Percentiles rank a stretch among this genome's conserved stretches.
phyloP scores from a whole-genome alignment of 2,329 filamentous ascomycete species.

The Sarocladiaceae sp. region DNA sequence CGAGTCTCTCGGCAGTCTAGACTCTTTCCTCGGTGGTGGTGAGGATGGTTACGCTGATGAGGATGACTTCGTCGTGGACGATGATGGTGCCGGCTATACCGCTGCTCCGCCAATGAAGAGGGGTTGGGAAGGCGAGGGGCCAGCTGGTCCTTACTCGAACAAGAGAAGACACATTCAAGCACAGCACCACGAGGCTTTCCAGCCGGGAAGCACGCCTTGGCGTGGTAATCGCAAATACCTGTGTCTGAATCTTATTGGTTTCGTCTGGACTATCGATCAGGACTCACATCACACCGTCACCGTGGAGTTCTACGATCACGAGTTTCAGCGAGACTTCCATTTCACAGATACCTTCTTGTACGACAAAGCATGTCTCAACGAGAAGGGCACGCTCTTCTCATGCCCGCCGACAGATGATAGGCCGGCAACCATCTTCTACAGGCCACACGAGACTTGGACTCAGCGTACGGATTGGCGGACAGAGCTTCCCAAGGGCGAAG shows the following conservation, averaged over 20 bases:
- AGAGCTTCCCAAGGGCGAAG: slow-evolving; percentile 80
- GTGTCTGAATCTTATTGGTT: slow-evolving; percentile 87
- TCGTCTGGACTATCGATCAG: slow-evolving; percentile 96
- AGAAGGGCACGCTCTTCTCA: slow-evolving; percentile 81
- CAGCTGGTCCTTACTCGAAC: slow-evolving; percentile 34
- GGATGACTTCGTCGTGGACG: slow-evolving; percentile 88
- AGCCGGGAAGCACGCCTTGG: slow-evolving; percentile 95
- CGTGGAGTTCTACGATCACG: slow-evolving; percentile 95
- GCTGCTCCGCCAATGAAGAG: slow-evolving; percentile 50
- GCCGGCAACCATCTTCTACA: slow-evolving; percentile 86
- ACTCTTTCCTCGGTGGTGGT: slow-evolving; percentile 64
- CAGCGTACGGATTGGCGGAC: slow-evolving; percentile 86
- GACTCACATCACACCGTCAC: slow-evolving; percentile 91
- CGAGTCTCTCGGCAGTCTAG: slow-evolving; percentile 71
- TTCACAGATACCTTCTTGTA: slow-evolving; percentile 96
- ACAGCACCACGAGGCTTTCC: slow-evolving; percentile 77
- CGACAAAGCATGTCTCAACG: slow-evolving; percentile 89
- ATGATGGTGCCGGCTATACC: slow-evolving; percentile 89
- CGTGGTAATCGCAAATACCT: slow-evolving; percentile 90
- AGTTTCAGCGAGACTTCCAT: slow-evolving; percentile 89
- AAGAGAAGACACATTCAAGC: slow-evolving; percentile 55
- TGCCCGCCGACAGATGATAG: slow-evolving; percentile 63
- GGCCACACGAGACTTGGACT: slow-evolving; percentile 96
- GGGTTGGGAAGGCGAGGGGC: slow-evolving; percentile 48
- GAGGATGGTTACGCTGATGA: slow-evolving; percentile 44